Percentiles rank a stretch among this genome's conserved stretches.
These are phyloP conservation scores for Echria macrotheca DNA, from an alignment of 495 filamentous ascomycete genomes.

Conservation along the genomic window DNA sequence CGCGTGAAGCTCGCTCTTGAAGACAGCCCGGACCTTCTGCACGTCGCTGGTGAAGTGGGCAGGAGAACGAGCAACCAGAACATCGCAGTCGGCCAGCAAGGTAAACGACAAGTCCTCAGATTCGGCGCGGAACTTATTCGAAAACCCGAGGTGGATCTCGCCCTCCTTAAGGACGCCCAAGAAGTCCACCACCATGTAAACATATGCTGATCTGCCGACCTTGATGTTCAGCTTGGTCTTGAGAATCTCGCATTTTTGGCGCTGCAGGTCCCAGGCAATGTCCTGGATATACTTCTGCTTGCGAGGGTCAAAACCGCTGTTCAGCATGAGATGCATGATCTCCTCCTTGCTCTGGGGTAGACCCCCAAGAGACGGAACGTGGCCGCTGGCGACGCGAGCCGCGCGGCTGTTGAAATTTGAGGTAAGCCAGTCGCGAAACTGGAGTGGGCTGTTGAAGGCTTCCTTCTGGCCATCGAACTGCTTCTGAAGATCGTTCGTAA, in stretches of 20 bases:
- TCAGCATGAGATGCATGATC: slow-evolving; percentile 49
- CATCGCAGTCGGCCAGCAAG: slow-evolving; percentile 60
- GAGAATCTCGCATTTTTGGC: slow-evolving; percentile 49
- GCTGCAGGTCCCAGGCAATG: slow-evolving; percentile 49
- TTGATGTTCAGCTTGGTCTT: slow-evolving; percentile 63
- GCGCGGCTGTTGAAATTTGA: slow-evolving; percentile 31
- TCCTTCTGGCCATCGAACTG: slow-evolving; percentile 57
- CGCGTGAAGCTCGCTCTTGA: slow-evolving; percentile 63
- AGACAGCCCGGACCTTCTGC: slow-evolving; percentile 56
- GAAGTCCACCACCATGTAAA: slow-evolving; percentile 80
- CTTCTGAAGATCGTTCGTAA: slow-evolving; percentile 52
- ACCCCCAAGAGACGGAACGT: slow-evolving; percentile 43
- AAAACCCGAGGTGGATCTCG: slow-evolving; percentile 79
- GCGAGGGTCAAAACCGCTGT: slow-evolving; percentile 60
- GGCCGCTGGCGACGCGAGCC: slow-evolving; percentile 27
- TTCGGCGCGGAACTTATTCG: slow-evolving; percentile 54
- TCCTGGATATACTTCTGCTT: slow-evolving; percentile 55
- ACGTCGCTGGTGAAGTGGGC: slow-evolving; percentile 79
- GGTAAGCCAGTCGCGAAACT: slow-evolving; percentile 55
- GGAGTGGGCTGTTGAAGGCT: slow-evolving; percentile 44
- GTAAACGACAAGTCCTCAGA: slow-evolving; percentile 50
- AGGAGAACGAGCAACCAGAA: slow-evolving; percentile 81
- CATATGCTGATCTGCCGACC: slow-evolving; percentile 68
- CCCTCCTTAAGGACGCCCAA: slow-evolving; percentile 61
- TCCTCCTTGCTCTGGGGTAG: slow-evolving; percentile 50